Conservation (phyloP, 192 early-diverging fungal genomes). For the Coemansia sp. region DNA sequence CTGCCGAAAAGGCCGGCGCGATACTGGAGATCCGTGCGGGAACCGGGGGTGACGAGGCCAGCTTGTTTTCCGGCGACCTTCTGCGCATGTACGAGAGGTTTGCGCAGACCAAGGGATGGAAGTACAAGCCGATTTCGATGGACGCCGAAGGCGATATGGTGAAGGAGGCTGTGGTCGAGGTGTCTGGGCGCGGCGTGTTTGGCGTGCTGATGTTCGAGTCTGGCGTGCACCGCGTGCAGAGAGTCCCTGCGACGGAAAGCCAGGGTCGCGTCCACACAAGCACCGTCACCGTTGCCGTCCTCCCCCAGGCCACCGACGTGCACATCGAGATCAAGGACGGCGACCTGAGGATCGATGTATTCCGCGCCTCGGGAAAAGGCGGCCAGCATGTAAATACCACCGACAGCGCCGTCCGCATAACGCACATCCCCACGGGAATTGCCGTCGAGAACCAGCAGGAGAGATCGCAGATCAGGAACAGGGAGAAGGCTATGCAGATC, state of each 20-base stretch:
- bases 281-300: conserved; percentile 74
- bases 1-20: conserved; percentile 64
- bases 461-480: conserved; percentile 91
- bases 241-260: conserved; percentile 74
- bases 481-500: conserved; percentile 80
- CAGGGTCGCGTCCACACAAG: conserved; percentile 76
- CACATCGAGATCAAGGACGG: conserved; percentile 64
- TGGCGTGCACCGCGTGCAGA: conserved; percentile 79
- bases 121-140: conserved; percentile 57
- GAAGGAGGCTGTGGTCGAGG: conserved; percentile 62
- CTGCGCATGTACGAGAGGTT: conserved; percentile 74
- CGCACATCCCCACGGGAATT: conserved; percentile 89
- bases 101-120: conserved; percentile 61
- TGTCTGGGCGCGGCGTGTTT: conserved; percentile 70
- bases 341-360: conserved; percentile 70
- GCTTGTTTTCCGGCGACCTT: conserved; percentile 68
- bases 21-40: conserved; percentile 76
- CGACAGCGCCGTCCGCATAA: conserved; percentile 89
- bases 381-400: conserved; percentile 96
- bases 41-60: conserved; percentile 76
- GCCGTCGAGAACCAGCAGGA: conserved; percentile 85
- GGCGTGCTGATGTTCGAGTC: conserved; percentile 75
- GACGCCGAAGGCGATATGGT: conserved; percentile 32
- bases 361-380: conserved; percentile 76
- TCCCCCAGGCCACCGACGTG: conserved; percentile 71